Base-by-base conservation (phyloP, 805 yeast species). In the Metschnikowia corniflorae region DNA sequence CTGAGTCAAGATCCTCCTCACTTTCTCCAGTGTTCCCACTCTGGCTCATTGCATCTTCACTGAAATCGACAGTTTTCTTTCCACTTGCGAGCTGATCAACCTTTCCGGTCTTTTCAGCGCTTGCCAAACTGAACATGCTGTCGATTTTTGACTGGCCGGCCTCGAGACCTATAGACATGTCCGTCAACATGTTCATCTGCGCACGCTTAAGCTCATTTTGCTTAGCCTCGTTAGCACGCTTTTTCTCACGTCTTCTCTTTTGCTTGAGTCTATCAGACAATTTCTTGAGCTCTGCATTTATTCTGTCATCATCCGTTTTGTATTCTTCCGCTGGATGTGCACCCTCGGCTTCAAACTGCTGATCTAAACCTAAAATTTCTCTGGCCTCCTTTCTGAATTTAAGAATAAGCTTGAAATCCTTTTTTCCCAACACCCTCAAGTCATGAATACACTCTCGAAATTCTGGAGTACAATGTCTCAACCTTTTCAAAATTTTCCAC, bases 131-230 rank as follows among this genome's bases (percentile, higher is more conserved):
- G 68, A 93, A 93, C 40, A 87, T 67, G 1, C 89, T 75, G 41
- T 84, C 89, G 37, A 82, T 71, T 24, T 93, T 96, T 42, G 78
- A 70, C 35, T 75, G 75, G 13, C 86, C 91, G 13, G 96, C 96
- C 57, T 93, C 98, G 37, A 86, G 71, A 74, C 97, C 97, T 45
- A 93, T 80, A 54, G 88, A 95, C 67, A 75, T 77, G 54, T 95
- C 96, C 5, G 96, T 86, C 40, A 85, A 69, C 96, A 93, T 89
- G 60, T 86, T 86, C 91, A 93, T 82, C 65, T 93, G 97, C 85
- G 87, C 82, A 67, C 97, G 78, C 32, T 75, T 71, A 31, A 91
- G 77, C 57, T 91, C 97, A 60, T 84, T 86, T 58, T 87, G 96
- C 54, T 86, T 87, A 44, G 61, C 47, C 62, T 89, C 96, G 58